Base-by-base conservation (phyloP, 2,329 filamentous ascomycete species). In the Venturia nashicola region DNA sequence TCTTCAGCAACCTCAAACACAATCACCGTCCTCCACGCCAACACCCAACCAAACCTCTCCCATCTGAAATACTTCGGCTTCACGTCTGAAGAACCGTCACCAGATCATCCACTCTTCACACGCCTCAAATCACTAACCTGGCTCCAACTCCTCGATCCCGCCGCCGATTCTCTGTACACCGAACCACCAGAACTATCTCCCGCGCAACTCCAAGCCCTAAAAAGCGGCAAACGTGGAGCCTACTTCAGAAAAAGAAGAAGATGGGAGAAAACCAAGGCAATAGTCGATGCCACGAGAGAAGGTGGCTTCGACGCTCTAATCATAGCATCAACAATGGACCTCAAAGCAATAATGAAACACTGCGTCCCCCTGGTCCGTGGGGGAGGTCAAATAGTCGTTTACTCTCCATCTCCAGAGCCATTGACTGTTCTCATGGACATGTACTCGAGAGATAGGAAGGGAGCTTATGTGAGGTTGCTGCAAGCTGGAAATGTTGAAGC, bases 21-120 rank as follows among this genome's bases (percentile, higher is more conserved):
- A 66, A 84, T 90, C 67, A 96, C 91, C 0, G 74, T 96, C 61
- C 76, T 96, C 42, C 91, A 96, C 74, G 78, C 87, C 61, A 91
- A 92, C 74, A 84, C 87, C 39, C 91, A 96, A 74, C 89, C 91
- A 1, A 97, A 97, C 73, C 84, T 97, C 65, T 87, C 87, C 20
- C 83, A 94, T 60, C 82, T 99, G 23, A 90, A 90, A 72, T 95
- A 96, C 79, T 97, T 96, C 76, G 85, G 86, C 73, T 97, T 87
- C 76, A 91, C 96, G 75, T 78, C 82, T 68, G 82, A 86, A 54
- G 82, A 81, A 67, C 82, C 80, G 70, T 57, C 74, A 16, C 79
- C 85, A 32, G 74, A 78, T 0, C 94, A 97, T 72, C 93, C 94
- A 0, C 84, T 99, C 12, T 83, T 88, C 74, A 87, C 83, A 18